Conservation (phyloP, 2,329 filamentous ascomycete species). For the Monosporascus sp. region DNA sequence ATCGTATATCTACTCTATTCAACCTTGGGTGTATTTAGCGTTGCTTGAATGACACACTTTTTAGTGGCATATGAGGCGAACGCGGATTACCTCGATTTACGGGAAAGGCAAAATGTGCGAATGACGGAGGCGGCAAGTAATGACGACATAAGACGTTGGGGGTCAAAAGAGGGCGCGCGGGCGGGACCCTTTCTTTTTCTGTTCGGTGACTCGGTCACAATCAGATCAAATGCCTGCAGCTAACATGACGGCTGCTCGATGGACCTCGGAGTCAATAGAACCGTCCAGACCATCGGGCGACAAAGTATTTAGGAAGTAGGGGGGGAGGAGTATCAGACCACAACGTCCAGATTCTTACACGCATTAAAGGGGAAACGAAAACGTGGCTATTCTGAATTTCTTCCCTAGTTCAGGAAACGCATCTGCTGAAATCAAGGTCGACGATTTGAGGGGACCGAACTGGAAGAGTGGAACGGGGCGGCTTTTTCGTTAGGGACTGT, state of each 20-base stretch:
- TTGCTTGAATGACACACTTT: too few relatives aligned
- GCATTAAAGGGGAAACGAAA: too few relatives aligned
- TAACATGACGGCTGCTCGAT: not conserved
- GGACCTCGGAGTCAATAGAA: not conserved
- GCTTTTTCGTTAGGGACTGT: too few relatives aligned
- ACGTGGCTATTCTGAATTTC: too few relatives aligned
- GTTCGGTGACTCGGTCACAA: not conserved
- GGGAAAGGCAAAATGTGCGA: not conserved
- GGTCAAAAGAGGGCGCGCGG: not conserved
- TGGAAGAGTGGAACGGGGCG: too few relatives aligned
- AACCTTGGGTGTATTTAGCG: too few relatives aligned
- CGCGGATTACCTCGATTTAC: not conserved
- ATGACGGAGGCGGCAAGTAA: not conserved
- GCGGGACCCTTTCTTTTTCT: not conserved
- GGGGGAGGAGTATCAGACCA: too few relatives aligned
- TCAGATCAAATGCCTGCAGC: not conserved
- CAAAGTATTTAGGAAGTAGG: not conserved
- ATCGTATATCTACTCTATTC: too few relatives aligned
- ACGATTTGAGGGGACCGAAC: too few relatives aligned
- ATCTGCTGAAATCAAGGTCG: too few relatives aligned
- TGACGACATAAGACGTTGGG: slow-evolving; percentile 1
- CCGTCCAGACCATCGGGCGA: not conserved
- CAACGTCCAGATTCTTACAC: too few relatives aligned
- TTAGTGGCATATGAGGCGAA: not conserved
- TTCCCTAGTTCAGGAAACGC: too few relatives aligned